Percentiles rank a stretch among this genome's conserved stretches.
These are phyloP conservation scores for Kazachstania martiniae DNA, from an alignment of 805 yeast species.

Conservation along the genomic window DNA sequence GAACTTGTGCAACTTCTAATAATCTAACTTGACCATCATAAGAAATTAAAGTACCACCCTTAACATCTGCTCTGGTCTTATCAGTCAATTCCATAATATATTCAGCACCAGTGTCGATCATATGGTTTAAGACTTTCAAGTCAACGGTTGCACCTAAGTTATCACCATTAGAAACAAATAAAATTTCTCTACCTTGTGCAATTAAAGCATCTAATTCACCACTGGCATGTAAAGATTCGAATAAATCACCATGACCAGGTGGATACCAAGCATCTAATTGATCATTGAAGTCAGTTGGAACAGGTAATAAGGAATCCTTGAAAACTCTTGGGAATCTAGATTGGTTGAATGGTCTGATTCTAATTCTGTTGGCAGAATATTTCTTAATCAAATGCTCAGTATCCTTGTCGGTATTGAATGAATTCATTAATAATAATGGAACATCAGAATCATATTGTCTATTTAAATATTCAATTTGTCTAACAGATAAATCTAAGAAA, in stretches of 20 bases:
- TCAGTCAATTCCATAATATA: constrained; percentile 98
- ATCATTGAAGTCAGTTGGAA: constrained; percentile 67
- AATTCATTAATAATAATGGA: constrained; percentile 94
- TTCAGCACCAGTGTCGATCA: constrained; percentile 85
- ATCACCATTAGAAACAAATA: constrained; percentile 96
- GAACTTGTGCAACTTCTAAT: constrained; percentile 88
- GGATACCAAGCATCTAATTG: constrained; percentile 90
- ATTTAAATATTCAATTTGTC: constrained; percentile 94
- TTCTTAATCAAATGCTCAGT: constrained; percentile 92
- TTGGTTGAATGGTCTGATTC: constrained; percentile 93
- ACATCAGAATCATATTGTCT: constrained; percentile 85
- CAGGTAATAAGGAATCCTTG: constrained; percentile 93
- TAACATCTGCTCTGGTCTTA: constrained; percentile 97
- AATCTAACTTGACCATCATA: constrained; percentile 91
- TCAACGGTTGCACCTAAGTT: constrained; percentile 98
- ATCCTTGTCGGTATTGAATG: constrained; percentile 90
- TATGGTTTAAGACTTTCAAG: constrained; percentile 78
- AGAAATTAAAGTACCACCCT: constrained; percentile 97
- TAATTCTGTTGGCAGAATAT: constrained; percentile 91
- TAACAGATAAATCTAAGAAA: constrained; percentile 86
- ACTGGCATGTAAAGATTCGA: constrained; percentile 77
- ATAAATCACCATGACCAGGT: constrained; percentile 99
- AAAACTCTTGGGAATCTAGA: constrained; percentile 94
- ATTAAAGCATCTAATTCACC: constrained; percentile 87
- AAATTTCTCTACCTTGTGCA: constrained; percentile 86